Base-by-base conservation (phyloP, 2,329 filamentous ascomycete genomes). In the Alternaria conjuncta region DNA sequence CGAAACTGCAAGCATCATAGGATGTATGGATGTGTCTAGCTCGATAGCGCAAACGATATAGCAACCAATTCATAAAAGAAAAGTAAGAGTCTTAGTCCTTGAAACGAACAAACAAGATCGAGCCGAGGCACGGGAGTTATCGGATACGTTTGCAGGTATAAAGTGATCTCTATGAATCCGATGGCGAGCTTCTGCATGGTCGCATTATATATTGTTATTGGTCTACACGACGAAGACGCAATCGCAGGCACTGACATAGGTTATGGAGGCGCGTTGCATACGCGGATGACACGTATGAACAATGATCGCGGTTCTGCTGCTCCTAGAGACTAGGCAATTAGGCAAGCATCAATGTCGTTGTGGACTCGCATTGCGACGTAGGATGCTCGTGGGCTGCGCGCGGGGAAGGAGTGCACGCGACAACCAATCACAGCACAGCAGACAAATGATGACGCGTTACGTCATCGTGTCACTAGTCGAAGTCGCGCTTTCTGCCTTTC, bases 111-210 rank as follows among this genome's bases (percentile, higher is more conserved):
- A 3, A 41, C 6, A 41, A 6, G 36, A 41, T n/a, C 1, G 36
- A 41, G 4, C 3, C n/a, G 3, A 41, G n/a, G 4, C 1, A 41
- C 0, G 8, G 32, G 2, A 3, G 2, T 36, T 36, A 3, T 36
- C 32, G 32, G 2, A 9, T 5, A 1, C 4, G 32, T n/a, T 36
- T 10, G 32, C 32, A 36, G 32, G 8, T 10, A 15, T 36, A 36
- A 36, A 2, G 7, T n/a, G 32, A 15, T 5, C 1, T 36, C 15
- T 5, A n/a, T 36, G 7, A 36, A 10, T 36, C 15, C 7, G 4
- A 36, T 36, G 32, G 0, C 2, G 7, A 10, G 2, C 4, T 36
- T 36, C 4, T 36, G 4, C 15, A 36, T 15, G 30, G 30, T 15
- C 30, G 30, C 30, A 32, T 12, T 32, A 4, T 7, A 32, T 6